Percentiles rank a stretch among this genome's conserved stretches.
Evolutionary conservation across 1,284 basidiomycete species (phyloP).

Genomic region (Earliella scabrosa): DNA sequence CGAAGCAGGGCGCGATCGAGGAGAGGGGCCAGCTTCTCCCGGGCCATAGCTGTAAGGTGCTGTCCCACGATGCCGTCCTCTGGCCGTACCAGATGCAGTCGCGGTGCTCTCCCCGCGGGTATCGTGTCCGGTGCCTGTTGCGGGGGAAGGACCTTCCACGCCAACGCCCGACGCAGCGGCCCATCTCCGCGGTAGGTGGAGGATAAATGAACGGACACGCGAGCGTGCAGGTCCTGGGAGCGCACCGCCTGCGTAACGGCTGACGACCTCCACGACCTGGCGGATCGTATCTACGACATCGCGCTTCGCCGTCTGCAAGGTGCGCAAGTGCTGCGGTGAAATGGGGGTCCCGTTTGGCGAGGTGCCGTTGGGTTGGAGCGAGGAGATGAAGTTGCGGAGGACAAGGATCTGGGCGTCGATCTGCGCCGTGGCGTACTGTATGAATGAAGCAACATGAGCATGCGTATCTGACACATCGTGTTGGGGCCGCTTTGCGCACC

Average conservation of each 20-base stretch:
- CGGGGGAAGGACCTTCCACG: constrained; percentile 10
- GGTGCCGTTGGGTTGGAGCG: constrained; percentile 54
- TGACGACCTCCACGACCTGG: constrained; percentile 88
- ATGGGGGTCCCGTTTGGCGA: constrained; percentile 44
- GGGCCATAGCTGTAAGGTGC: constrained; percentile 36
- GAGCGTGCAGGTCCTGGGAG: constrained; percentile 84
- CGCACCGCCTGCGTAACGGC: constrained; percentile 82
- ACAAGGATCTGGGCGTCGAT: constrained; percentile 89
- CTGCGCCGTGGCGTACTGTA: constrained; percentile 83
- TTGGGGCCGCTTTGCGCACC: constrained; percentile 43
- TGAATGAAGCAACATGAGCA: neutral
- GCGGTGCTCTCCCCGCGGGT: constrained; percentile 18
- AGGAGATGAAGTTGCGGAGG: constrained; percentile 80
- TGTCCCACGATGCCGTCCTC: constrained; percentile 19
- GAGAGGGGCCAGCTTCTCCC: constrained; percentile 34
- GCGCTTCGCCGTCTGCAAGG: constrained; percentile 72
- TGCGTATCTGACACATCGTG: neutral
- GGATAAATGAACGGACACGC: constrained; percentile 80
- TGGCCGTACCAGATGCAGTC: constrained; percentile 5
- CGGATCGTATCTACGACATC: constrained; percentile 88
- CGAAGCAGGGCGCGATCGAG: constrained; percentile 37
- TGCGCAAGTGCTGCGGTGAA: constrained; percentile 62
- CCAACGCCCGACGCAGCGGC: constrained; percentile 42
- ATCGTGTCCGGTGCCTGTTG: constrained; percentile 11
- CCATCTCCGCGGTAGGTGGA: constrained; percentile 84